Percentiles rank a stretch among this genome's conserved stretches.
These are phyloP conservation scores for Alternaria burnsii DNA, from an alignment of 2,329 filamentous ascomycete genomes.

Conservation along the genomic window DNA sequence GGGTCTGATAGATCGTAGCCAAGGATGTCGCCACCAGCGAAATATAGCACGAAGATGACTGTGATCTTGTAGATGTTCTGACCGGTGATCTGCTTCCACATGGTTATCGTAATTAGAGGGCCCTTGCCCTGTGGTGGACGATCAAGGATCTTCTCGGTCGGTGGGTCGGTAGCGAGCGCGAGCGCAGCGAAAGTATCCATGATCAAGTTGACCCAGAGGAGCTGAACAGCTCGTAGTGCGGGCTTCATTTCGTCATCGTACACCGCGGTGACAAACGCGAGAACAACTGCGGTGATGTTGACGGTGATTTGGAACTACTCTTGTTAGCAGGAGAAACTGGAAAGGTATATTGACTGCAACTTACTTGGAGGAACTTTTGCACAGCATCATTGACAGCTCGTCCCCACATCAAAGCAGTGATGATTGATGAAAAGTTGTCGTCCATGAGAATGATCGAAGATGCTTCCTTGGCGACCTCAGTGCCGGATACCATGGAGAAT, in stretches of 20 bases:
- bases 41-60: conserved; percentile 69
- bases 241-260: conserved; percentile 85
- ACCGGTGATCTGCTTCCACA: conserved; percentile 73
- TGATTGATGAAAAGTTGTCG: conserved; percentile 97
- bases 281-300: conserved; percentile 97
- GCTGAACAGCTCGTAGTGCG: conserved; percentile 91
- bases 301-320: conserved; percentile 86
- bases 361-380: conserved; percentile 88
- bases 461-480: conserved; percentile 92
- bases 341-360: neutral
- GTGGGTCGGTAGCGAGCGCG: conserved; percentile 94
- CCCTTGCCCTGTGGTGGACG: conserved; percentile 87
- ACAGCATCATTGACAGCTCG: conserved; percentile 98
- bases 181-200: conserved; percentile 96
- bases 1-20: conserved; percentile 56
- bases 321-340: conserved; percentile 6
- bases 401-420: conserved; percentile 92
- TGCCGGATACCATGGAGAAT: conserved; percentile 93
- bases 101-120: conserved; percentile 70
- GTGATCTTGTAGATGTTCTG: conserved; percentile 68
- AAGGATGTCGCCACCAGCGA: conserved; percentile 66
- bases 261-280: conserved; percentile 96
- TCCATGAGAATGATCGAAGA: conserved; percentile 97
- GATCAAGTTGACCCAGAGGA: conserved; percentile 97
- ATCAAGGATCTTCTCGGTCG: conserved; percentile 94